A percentile compares a stretch with the other conserved stretches of the same genome.
phyloP scores from a whole-genome alignment of 2,329 filamentous ascomycete genomes.

The Corinectria fuckeliana region DNA sequence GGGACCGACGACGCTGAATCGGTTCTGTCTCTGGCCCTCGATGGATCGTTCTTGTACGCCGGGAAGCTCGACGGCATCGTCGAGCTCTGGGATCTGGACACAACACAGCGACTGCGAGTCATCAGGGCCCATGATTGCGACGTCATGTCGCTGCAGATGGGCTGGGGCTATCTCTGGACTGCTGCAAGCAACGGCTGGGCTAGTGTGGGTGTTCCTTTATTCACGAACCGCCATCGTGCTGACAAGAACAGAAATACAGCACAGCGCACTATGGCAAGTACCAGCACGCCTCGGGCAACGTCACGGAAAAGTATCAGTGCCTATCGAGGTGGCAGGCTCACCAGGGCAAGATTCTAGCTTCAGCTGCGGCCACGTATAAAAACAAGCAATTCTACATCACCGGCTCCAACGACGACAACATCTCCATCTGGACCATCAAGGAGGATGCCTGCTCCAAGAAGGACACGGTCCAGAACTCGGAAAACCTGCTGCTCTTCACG shows the following conservation, averaged over 20 bases:
- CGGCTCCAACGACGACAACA: conserved; percentile 88
- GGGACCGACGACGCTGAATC: conserved; percentile 68
- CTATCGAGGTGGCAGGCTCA: conserved; percentile 83
- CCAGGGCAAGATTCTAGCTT: conserved; percentile 84
- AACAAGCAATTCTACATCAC: conserved; percentile 87
- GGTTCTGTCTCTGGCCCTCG: conserved; percentile 79
- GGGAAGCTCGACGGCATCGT: conserved; percentile 87
- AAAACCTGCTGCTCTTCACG: conserved; percentile 69
- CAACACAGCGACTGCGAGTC: conserved; percentile 84
- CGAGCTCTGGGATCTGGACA: conserved; percentile 97
- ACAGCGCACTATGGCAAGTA: conserved; percentile 69
- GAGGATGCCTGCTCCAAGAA: conserved; percentile 44
- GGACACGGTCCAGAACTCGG: conserved; percentile 45
- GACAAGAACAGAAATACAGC: conserved; percentile 64
- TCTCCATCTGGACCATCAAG: conserved; percentile 85
- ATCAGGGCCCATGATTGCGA: conserved; percentile 83
- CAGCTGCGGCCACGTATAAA: conserved; percentile 73
- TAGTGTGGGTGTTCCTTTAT: conserved; percentile 64
- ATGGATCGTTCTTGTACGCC: conserved; percentile 91
- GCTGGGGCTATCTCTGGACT: conserved; percentile 84
- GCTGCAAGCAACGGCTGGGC: conserved; percentile 88
- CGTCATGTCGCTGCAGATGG: conserved; percentile 85
- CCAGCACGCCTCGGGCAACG: conserved; percentile 55
- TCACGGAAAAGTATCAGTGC: conserved; percentile 83
- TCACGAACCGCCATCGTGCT: neutral